These are phyloP conservation scores for Dispira simplex DNA, from an alignment of 192 early-diverging fungal species.

Conservation along the genomic window DNA sequence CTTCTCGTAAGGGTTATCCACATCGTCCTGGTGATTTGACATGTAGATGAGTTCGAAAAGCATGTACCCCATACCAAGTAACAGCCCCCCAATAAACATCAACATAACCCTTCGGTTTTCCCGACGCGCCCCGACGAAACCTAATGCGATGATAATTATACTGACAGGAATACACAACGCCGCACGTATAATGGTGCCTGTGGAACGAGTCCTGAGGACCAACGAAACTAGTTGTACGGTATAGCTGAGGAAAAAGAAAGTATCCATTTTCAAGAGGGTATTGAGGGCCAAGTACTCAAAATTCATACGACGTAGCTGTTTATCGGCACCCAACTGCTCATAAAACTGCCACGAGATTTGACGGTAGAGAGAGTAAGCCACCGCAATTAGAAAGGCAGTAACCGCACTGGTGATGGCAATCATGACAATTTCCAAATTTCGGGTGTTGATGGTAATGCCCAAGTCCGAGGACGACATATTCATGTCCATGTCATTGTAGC, in stretches of 20 bases:
- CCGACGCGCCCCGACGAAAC: slow-evolving; percentile 28
- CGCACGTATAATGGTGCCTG: slow-evolving; percentile 30
- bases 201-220: slow-evolving; percentile 34
- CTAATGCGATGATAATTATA: slow-evolving; percentile 27
- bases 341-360: slow-evolving; percentile 72
- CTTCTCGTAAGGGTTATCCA: slow-evolving; percentile 23
- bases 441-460: too few relatives aligned
- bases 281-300: slow-evolving; percentile 61
- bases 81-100: slow-evolving; percentile 25
- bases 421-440: background rate
- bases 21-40: slow-evolving; percentile 17
- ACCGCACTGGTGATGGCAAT: background rate
- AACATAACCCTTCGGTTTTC: slow-evolving; percentile 27
- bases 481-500: background rate
- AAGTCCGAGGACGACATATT: too few relatives aligned
- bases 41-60: slow-evolving; percentile 33
- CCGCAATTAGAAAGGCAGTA: background rate
- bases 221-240: slow-evolving; percentile 54
- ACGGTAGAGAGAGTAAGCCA: slow-evolving; percentile 31
- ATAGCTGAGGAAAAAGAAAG: slow-evolving; percentile 64
- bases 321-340: slow-evolving; percentile 68
- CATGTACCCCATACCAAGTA: slow-evolving; percentile 29
- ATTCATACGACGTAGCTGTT: slow-evolving; percentile 57
- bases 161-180: slow-evolving; percentile 30
- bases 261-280: slow-evolving; percentile 67